Evolutionary conservation across 768 basidiomycete species (phyloP), one percentile per base, ranked within the genome.

Genomic region (Naganishia friedmannii): DNA sequence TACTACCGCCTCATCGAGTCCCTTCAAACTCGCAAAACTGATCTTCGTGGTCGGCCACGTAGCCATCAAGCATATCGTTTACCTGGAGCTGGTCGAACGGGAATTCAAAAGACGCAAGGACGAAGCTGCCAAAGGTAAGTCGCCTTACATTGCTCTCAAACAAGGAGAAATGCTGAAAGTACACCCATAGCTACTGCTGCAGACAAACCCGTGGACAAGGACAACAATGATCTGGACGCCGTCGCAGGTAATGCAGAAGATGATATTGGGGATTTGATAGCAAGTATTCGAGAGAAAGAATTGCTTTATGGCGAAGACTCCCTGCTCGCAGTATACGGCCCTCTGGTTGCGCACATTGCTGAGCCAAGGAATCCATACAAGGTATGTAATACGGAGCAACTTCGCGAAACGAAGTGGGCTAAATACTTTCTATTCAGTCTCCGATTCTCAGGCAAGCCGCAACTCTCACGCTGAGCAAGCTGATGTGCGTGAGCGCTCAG

Each of bases 21-120:
- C 55, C 29, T 37, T 48, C 68, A 56, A 68, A 29, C 86, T 99
- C 32, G 90, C 90, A 73, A 94, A 98, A 78, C 85, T 99, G n/a
- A 83, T 98, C 31, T 98, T 98, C 77, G 86, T 92, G 46, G 93
- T 97, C 23, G 96, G 96, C 0, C 96, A 98, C 79, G 90, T 95
- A 32, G 93, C 95, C 13, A 92, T 98, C 82, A 98, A 97, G 80
- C 95, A 99, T 58, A 92, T 97, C 69, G 93, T 95, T 19, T 96
- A 91, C 77, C 86, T 99, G 23, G 96, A 99, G 79, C 84, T 96
- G 58, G 89, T 97, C 26, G 96, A 99, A 80, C 84, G 94, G 42
- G 95, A 99, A 77, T 90, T 92, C 87, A 99, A 99, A 83, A 84
- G 94, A 12, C 89, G 95, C 80, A 97, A 96, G 82, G 93, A 96